phyloP scores from a whole-genome alignment of 2,329 filamentous ascomycete species.

The Chaetomiaceae sp. region DNA sequence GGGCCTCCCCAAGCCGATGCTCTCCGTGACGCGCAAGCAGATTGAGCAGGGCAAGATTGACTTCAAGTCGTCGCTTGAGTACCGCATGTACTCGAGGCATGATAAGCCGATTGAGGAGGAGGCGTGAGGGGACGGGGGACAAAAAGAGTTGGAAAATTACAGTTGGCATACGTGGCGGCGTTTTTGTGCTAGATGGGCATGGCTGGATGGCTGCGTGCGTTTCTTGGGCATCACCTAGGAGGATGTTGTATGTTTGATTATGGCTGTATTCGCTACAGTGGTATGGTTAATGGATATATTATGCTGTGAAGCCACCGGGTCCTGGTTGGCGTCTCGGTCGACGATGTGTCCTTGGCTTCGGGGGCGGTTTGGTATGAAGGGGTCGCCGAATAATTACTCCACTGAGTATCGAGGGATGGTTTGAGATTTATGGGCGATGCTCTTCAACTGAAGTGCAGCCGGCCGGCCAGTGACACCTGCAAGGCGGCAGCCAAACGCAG shows the following conservation, averaged over 20 bases:
- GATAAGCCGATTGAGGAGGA: constrained; percentile 46
- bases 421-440: too few relatives aligned
- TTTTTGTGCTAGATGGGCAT: constrained; percentile 5
- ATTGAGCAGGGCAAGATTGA: constrained; percentile 58
- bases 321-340: too few relatives aligned
- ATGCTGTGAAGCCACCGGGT: too few relatives aligned
- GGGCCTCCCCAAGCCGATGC: constrained; percentile 59
- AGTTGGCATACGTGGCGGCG: constrained; percentile 5
- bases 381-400: too few relatives aligned
- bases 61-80: constrained; percentile 53
- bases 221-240: not conserved
- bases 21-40: constrained; percentile 53
- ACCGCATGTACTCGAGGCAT: constrained; percentile 59
- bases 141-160: not conserved
- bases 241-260: not conserved
- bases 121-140: not conserved
- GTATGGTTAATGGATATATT: not conserved
- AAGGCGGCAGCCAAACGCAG: too few relatives aligned
- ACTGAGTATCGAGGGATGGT: too few relatives aligned
- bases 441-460: too few relatives aligned
- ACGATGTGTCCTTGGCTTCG: too few relatives aligned
- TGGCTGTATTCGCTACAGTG: too few relatives aligned
- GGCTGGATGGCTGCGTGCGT: constrained; percentile 1
- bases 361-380: too few relatives aligned
- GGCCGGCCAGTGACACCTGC: too few relatives aligned